Conservation (phyloP, 768 basidiomycete species). For the Punctularia strigosozonata region DNA sequence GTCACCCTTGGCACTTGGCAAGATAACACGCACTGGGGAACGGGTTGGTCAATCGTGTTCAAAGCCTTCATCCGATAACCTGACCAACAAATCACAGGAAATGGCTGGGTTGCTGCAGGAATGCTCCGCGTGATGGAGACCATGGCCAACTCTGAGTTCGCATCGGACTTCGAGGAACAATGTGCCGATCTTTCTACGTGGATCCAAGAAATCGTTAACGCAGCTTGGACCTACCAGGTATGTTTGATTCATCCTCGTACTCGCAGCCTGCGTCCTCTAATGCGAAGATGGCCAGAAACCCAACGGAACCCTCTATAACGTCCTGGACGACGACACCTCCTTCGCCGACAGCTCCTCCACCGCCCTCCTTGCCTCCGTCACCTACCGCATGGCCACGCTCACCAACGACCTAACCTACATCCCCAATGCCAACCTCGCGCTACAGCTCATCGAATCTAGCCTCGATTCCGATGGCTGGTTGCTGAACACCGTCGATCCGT, state of each 20-base stretch:
- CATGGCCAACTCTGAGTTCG: slow-evolving; percentile 32
- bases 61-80: neutral
- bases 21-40: slow-evolving; percentile 46
- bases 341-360: slow-evolving; percentile 46
- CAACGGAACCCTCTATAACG: slow-evolving; percentile 40
- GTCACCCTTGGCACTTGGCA: slow-evolving; percentile 31
- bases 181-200: slow-evolving; percentile 34
- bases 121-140: slow-evolving; percentile 51
- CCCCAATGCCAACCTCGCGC: slow-evolving; percentile 27
- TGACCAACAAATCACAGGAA: slow-evolving; percentile 33
- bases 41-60: slow-evolving; percentile 22
- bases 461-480: slow-evolving; percentile 32
- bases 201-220: slow-evolving; percentile 39
- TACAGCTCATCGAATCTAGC: slow-evolving; percentile 24
- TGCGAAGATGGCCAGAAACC: slow-evolving; percentile 16
- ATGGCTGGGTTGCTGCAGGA: slow-evolving; percentile 64
- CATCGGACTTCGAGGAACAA: slow-evolving; percentile 24
- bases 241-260: neutral
- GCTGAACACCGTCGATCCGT: slow-evolving; percentile 34
- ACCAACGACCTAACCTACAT: slow-evolving; percentile 25
- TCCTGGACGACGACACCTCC: slow-evolving; percentile 34
- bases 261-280: neutral
- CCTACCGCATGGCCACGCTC: slow-evolving; percentile 40
- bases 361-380: slow-evolving; percentile 43
- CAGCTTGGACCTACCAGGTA: slow-evolving; percentile 35